Percentiles rank a stretch among this genome's conserved stretches.
These are phyloP conservation scores for Fusarium oligoseptatum DNA, from an alignment of 2,329 filamentous ascomycete genomes.

Conservation along the genomic window DNA sequence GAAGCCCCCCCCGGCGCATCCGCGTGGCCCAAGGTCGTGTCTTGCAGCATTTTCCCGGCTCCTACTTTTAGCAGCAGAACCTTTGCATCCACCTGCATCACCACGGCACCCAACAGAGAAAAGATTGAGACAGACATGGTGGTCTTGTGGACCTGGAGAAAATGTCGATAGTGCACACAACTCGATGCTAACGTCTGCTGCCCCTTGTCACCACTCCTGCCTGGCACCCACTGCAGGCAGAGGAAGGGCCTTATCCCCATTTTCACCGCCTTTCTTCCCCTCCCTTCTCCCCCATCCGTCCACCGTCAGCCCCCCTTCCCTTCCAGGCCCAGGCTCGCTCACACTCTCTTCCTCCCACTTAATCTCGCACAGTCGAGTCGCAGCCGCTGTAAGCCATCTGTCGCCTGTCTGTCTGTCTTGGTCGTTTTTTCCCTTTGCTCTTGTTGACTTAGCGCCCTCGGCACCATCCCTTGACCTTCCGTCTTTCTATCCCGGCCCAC, in stretches of 20 bases:
- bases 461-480: conserved; percentile 23
- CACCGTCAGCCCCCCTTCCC: conserved; percentile 35
- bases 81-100: conserved; percentile 37
- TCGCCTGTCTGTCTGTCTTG: conserved; percentile 21
- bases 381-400: conserved; percentile 37
- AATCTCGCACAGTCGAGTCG: conserved; percentile 37
- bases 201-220: conserved; percentile 13
- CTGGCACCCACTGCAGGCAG: conserved; percentile 8
- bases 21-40: conserved; percentile 43
- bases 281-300: conserved; percentile 25
- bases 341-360: conserved; percentile 32
- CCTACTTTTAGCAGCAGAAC: conserved; percentile 16
- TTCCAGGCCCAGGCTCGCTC: conserved; percentile 35
- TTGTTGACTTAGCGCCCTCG: conserved; percentile 19
- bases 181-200: conserved; percentile 27
- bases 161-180: conserved; percentile 29
- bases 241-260: conserved; percentile 28
- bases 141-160: conserved; percentile 21
- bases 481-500: conserved; percentile 22
- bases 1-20: conserved; percentile 36
- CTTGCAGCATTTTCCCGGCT: conserved; percentile 41
- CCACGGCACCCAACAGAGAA: conserved; percentile 28
- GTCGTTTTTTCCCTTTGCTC: conserved; percentile 14
- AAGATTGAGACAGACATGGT: conserved; percentile 24
- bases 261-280: conserved; percentile 47